Evolutionary conservation across 1,284 basidiomycete species (phyloP), one percentile per base, ranked within the genome.

Genomic region (Filobasidium uniguttulatum): DNA sequence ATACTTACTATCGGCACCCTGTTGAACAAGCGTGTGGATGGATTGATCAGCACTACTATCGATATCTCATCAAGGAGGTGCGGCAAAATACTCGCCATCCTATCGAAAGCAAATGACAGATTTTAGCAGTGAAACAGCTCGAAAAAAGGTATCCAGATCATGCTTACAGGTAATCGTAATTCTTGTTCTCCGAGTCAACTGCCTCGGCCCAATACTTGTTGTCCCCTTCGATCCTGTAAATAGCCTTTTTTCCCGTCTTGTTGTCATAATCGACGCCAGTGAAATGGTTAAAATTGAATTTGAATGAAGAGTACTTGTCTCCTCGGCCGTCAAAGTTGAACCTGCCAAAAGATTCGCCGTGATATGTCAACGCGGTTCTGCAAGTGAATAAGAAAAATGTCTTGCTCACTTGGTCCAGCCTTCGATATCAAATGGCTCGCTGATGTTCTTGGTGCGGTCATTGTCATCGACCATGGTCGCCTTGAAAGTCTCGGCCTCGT

Each of bases 231-330:
- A 77, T 76, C 57, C 61, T 62, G 60, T 36, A 91, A 73, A 72
- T 83, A 10, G 72, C 80, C 37, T 75, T 77, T 12, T 76, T 78
- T 55, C 73, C 75, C 15, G 77, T 76, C 52, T 75, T 75, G 17
- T 82, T 75, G 64, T 96, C 89, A 75, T 80, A 94, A 62, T 96
- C 91, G 14, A 93, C 73, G 6, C 90, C 90, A 75, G 61, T 58
- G 56, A 74, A 74, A 53, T 73, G 70, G 59, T 71, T 71, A 56
- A 66, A 73, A 57, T 66, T 63, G 72, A 72, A 78, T 56, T 75
- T 73, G 61, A 78, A 63, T 17, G 64, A 53, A 12, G 70, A 73
- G 61, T 77, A 72, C 58, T 86, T 83, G 53, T 77, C 78, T 12
- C 73, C 76, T 65, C 91, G 74, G 29, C 82, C 83, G 6, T 78